Percentiles rank a stretch among this genome's conserved stretches.
phyloP scores from a whole-genome alignment of 169 alveolate species.

The Eimeria sp. region DNA sequence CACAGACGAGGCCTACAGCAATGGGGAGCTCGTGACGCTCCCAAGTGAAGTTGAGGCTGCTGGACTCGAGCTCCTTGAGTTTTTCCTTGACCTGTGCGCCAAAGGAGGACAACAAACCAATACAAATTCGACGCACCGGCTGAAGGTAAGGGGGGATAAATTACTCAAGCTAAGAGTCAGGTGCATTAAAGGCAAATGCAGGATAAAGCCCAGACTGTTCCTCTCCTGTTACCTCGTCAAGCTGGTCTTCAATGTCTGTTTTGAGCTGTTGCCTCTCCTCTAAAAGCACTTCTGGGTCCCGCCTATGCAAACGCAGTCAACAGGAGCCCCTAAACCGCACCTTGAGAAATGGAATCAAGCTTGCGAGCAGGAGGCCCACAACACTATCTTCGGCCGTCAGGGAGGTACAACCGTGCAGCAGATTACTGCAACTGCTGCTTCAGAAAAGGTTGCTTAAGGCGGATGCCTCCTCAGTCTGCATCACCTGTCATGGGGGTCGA shows the following conservation, averaged over 20 bases:
- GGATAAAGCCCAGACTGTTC: background rate
- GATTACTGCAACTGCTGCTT: too few species aligned
- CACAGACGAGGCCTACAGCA: slow-evolving; percentile 11
- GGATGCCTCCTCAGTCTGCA: too few species aligned
- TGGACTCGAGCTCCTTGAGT: slow-evolving; percentile 71
- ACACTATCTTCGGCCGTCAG: background rate
- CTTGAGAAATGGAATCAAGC: background rate
- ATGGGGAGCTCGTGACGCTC: slow-evolving; percentile 73
- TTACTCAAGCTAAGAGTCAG: background rate
- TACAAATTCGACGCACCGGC: too few species aligned
- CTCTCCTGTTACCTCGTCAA: slow-evolving; percentile 65
- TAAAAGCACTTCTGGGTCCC: slow-evolving; percentile 81
- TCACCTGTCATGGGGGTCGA: slow-evolving; percentile 82
- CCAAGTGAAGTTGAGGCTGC: slow-evolving; percentile 77
- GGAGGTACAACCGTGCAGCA: background rate
- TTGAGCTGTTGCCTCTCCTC: slow-evolving; percentile 81
- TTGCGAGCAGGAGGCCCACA: background rate
- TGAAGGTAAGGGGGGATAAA: too few species aligned
- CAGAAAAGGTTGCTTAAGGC: background rate
- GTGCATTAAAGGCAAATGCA: background rate
- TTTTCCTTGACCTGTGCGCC: slow-evolving; percentile 57
- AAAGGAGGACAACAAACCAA: background rate
- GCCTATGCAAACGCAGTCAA: background rate
- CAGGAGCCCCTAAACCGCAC: background rate
- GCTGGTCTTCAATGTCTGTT: slow-evolving; percentile 74